phyloP scores from a whole-genome alignment of 139 green algal species.

The Astrephomene gubernaculifera region DNA sequence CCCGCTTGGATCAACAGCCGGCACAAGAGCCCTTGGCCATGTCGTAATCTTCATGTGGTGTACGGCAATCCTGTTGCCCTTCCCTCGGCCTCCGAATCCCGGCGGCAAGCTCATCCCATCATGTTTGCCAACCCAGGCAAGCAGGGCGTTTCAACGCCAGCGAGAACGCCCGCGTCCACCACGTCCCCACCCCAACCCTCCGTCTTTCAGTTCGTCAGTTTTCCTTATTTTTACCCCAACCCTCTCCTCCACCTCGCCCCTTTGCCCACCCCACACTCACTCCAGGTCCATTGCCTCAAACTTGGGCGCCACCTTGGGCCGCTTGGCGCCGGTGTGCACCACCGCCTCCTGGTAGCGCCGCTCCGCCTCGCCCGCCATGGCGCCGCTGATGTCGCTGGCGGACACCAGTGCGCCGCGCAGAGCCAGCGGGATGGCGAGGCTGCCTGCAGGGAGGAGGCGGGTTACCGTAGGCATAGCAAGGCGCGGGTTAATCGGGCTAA shows the following conservation, averaged over 20 bases:
- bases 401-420: constrained; percentile 83
- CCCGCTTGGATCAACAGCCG: no score
- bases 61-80: no score
- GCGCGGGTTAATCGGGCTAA: no score
- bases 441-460: constrained; percentile 61
- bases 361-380: constrained; percentile 86
- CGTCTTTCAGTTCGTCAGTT: no score
- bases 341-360: constrained; percentile 55
- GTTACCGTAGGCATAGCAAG: no score
- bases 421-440: constrained; percentile 85
- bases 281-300: constrained; percentile 95
- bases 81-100: no score
- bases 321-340: not conserved
- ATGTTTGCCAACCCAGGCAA: no score
- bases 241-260: not conserved
- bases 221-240: no score
- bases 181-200: not conserved
- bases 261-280: constrained; percentile 41
- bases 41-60: no score
- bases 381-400: constrained; percentile 92
- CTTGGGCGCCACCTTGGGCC: constrained; percentile 68
- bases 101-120: no score
- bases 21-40: no score
- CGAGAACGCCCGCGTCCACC: not conserved
- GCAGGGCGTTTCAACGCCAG: no score